Conservation (phyloP, 192 early-diverging fungal genomes). For the Entomortierella lignicola region DNA sequence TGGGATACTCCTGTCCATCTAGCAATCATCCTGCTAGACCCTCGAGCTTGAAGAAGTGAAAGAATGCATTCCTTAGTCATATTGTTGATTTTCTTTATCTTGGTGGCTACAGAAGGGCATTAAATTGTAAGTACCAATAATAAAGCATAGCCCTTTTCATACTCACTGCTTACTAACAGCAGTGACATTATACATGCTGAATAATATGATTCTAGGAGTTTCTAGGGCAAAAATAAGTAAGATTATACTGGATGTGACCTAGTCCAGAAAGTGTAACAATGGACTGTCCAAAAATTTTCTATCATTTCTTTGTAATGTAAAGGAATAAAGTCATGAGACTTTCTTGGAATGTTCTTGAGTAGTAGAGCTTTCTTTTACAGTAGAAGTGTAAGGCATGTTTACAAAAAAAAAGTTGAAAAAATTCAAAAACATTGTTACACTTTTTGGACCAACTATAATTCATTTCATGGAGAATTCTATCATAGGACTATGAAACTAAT, state of each 20-base stretch:
- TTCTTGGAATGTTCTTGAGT: too few relatives aligned
- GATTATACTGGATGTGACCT: not conserved
- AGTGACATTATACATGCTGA: not conserved
- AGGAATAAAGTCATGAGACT: too few relatives aligned
- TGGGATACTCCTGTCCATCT: not conserved
- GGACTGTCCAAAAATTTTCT: too few relatives aligned
- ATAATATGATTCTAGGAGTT: not conserved
- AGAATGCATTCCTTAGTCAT: constrained; percentile 3
- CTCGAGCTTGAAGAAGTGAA: constrained; percentile 1
- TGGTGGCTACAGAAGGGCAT: not conserved
- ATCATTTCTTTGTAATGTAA: too few relatives aligned
- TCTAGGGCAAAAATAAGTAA: not conserved
- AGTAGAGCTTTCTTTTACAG: too few relatives aligned
- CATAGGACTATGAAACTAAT: too few relatives aligned
- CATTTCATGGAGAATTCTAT: too few relatives aligned
- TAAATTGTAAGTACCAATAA: too few relatives aligned
- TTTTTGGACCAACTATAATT: not conserved
- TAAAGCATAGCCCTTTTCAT: not conserved
- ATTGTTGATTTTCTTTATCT: not conserved
- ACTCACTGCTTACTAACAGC: not conserved
- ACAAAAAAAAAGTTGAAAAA: constrained; percentile 1
- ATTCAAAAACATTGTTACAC: not conserved
- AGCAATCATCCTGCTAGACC: constrained; percentile 4
- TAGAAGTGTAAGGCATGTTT: too few relatives aligned
- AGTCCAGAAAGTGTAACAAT: not conserved